These are phyloP conservation scores for Globisporangium nodosum DNA, from an alignment of 352 stramenopile species.

Conservation along the genomic window DNA sequence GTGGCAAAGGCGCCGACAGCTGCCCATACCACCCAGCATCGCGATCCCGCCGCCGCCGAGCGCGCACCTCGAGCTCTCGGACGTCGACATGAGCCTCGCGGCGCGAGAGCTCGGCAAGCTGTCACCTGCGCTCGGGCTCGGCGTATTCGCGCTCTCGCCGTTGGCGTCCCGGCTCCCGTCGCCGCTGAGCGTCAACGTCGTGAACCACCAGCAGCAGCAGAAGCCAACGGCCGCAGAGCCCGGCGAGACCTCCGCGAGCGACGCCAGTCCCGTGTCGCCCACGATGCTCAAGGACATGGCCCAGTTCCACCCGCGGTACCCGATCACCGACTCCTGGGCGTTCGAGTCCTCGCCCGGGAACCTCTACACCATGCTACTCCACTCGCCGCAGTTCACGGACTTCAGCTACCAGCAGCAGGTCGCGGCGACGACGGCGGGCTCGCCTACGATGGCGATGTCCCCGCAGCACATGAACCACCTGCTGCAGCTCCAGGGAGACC, in stretches of 20 bases:
- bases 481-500: constrained; percentile 2
- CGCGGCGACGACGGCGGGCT: not conserved
- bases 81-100: not conserved
- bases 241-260: not conserved
- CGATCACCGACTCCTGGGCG: constrained; percentile 1
- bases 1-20: not conserved
- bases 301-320: not conserved
- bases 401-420: constrained; percentile 9
- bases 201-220: not conserved
- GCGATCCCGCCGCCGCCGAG: not conserved
- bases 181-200: not conserved
- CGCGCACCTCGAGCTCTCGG: not conserved
- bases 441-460: not conserved
- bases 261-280: not conserved
- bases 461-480: not conserved
- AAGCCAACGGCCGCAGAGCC: not conserved
- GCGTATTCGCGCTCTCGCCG: not conserved
- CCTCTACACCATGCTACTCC: constrained; percentile 9
- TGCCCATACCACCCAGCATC: not conserved
- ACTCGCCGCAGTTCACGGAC: constrained; percentile 7
- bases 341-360: constrained; percentile 5
- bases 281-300: not conserved
- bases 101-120: not conserved
- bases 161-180: not conserved
- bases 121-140: not conserved